Percentiles rank a stretch among this genome's conserved stretches.
phyloP scores from a whole-genome alignment of 768 basidiomycete species.

The Panaeolus papilionaceus region DNA sequence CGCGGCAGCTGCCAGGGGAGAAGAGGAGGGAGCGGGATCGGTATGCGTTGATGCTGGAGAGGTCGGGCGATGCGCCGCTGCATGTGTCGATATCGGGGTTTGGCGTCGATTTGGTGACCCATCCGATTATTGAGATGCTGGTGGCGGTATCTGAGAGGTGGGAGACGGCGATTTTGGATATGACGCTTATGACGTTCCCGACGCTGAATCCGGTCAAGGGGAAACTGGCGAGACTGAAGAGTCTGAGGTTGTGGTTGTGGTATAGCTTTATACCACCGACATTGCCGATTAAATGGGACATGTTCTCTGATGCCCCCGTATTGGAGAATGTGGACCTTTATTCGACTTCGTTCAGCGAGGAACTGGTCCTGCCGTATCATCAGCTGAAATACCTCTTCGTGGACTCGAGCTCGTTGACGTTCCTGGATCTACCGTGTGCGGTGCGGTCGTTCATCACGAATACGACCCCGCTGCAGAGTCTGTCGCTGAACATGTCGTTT shows the following conservation, averaged over 20 bases:
- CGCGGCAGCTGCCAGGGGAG: constrained; percentile 8
- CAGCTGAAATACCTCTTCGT: constrained; percentile 1
- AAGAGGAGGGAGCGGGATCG: constrained; percentile 15
- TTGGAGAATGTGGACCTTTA: not conserved
- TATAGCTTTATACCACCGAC: constrained; percentile 6
- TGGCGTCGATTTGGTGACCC: constrained; percentile 19
- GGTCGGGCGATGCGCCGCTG: constrained; percentile 21
- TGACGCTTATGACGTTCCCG: constrained; percentile 12
- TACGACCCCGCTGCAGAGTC: not conserved
- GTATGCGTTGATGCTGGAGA: constrained; percentile 19
- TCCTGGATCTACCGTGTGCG: not conserved
- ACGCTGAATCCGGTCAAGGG: not conserved
- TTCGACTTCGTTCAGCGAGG: not conserved
- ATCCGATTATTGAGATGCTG: constrained; percentile 23
- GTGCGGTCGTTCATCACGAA: not conserved
- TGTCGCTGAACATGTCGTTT: not conserved
- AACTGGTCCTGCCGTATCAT: not conserved
- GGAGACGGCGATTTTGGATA: constrained; percentile 19
- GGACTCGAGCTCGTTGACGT: constrained; percentile 4
- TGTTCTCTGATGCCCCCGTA: not conserved
- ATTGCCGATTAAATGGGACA: not conserved
- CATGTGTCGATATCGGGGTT: constrained; percentile 21
- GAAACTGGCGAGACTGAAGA: not conserved
- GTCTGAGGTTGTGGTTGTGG: constrained; percentile 2
- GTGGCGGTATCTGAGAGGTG: constrained; percentile 21